Conservation (phyloP, 2,329 filamentous ascomycete genomes). For the Juglanconis juglandina region DNA sequence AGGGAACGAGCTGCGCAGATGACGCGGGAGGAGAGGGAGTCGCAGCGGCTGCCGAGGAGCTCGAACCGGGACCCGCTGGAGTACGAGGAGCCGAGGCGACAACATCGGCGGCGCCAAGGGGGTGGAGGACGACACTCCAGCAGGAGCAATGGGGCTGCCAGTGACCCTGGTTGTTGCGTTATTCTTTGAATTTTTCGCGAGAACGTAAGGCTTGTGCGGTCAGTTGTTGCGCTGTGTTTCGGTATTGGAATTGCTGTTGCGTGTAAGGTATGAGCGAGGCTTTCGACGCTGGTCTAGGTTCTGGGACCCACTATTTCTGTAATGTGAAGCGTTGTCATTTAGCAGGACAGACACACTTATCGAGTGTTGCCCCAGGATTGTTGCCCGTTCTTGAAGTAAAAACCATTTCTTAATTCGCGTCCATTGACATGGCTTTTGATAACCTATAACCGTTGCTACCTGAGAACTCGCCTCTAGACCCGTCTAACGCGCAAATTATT, state of each 20-base stretch:
- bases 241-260: not conserved
- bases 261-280: not conserved
- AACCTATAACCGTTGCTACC: conserved; percentile 5
- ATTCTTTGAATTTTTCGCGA: not conserved
- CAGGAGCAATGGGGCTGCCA: not conserved
- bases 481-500: conserved; percentile 45
- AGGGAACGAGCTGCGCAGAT: not conserved
- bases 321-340: too few species aligned
- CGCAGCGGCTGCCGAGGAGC: not conserved
- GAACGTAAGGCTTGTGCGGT: not conserved
- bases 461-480: conserved; percentile 11
- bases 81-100: not conserved
- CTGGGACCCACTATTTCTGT: too few species aligned
- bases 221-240: not conserved
- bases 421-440: conserved; percentile 7
- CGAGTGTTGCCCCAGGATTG: not conserved
- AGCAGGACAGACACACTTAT: too few species aligned
- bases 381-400: not conserved
- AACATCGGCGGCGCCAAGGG: not conserved
- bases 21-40: not conserved
- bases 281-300: not conserved
- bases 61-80: not conserved
- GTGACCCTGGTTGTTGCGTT: not conserved
- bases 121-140: not conserved
- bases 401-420: not conserved